Evolutionary conservation across 495 filamentous ascomycete genomes (phyloP), one percentile per base, ranked within the genome.

Genomic region (Cladorrhinum samala): DNA sequence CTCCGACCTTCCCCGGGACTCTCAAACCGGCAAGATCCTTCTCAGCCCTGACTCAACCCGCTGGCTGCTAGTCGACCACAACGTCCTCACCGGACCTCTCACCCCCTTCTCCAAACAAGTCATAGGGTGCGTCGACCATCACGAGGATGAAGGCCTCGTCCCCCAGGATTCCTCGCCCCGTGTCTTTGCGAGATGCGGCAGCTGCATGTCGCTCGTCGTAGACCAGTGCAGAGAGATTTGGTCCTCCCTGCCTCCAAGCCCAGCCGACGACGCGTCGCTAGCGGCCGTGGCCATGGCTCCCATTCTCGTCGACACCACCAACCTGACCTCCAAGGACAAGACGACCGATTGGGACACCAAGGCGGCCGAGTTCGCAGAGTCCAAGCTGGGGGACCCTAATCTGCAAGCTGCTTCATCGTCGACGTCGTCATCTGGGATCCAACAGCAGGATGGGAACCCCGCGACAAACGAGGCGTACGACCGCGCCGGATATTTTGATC

Each of bases 51-150:
- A 69, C 33, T 60, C 68, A 37, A 78, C 77, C 17, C 69, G 66
- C 30, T 84, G 81, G 79, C 67, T 89, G 1, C 75, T 98, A 11
- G 89, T 98, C 1, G 93, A 98, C 69, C 94, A 96, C 78, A 97
- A 97, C 62, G 81, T 76, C 2, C 72, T 91, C 16, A 82, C 84
- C 11, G 81, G 83, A 1, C 49, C 63, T 13, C 71, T 83, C 39
- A 41, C 59, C 72, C 65, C 70, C 6, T 71, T 65, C 40, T 53
- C 41, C 27, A 53, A 63, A 16, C 55, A 59, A 21, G 76, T 92
- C 0, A 61, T 78, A 6, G 93, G 86, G n/a, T 88, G 87, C 52
- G 84, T 98, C 41, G 93, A 98, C 66, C 93, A 98, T 68, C 94
- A 97, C 64, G 83, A 80, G 0, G 89, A 98, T 58, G 93, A 98